Conservation (phyloP, 805 yeast genomes). For the Wickerhamomyces kurtzmanii region DNA sequence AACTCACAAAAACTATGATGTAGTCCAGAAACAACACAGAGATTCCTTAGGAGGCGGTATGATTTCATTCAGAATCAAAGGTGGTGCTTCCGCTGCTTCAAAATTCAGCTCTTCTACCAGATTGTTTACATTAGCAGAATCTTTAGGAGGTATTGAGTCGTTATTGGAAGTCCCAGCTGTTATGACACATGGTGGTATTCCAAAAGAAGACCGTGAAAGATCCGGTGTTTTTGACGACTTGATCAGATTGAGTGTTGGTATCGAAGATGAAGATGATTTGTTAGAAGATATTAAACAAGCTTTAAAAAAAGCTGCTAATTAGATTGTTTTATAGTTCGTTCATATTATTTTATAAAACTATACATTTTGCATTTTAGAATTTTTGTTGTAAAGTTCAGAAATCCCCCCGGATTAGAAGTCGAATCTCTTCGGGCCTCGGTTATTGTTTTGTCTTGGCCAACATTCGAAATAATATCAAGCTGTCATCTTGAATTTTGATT, state of each 20-base stretch:
- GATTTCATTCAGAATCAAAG: conserved; percentile 78
- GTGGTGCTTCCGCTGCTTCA: conserved; percentile 72
- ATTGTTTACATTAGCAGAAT: conserved; percentile 79
- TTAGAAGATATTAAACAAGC: conserved; percentile 67
- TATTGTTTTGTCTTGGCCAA: too few species aligned
- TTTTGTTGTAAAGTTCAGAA: too few species aligned
- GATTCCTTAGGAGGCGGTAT: conserved; percentile 87
- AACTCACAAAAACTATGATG: conserved; percentile 49
- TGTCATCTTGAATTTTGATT: too few species aligned
- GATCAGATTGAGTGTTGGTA: conserved; percentile 78
- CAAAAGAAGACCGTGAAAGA: conserved; percentile 65
- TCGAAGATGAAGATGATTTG: conserved; percentile 75
- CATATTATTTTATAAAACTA: too few species aligned
- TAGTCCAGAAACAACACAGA: conserved; percentile 70
- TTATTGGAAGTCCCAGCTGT: conserved; percentile 81
- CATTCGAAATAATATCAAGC: too few species aligned
- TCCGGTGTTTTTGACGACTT: conserved; percentile 77
- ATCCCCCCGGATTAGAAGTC: too few species aligned
- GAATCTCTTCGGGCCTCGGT: too few species aligned
- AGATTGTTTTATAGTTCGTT: too few species aligned
- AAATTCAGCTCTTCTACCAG: conserved; percentile 65
- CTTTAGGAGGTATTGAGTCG: conserved; percentile 85
- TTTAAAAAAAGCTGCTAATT: conserved; percentile 35
- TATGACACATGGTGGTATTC: conserved; percentile 91
- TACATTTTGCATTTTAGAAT: too few species aligned